Conservation (phyloP, 1,284 basidiomycete genomes). For the Peniophora sp. region DNA sequence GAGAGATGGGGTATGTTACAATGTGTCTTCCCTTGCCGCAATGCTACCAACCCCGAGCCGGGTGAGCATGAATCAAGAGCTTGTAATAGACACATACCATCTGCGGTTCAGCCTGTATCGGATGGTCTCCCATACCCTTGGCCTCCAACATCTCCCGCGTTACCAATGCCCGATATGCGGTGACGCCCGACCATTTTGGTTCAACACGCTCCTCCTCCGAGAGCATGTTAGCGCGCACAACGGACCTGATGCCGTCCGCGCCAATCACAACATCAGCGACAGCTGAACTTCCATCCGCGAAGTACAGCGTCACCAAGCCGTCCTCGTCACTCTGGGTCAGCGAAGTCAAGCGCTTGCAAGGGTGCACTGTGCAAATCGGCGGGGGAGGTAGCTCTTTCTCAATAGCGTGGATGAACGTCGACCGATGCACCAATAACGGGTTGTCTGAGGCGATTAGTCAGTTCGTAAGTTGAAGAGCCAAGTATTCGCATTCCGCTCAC, state of each 20-base stretch:
- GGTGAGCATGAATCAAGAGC: too few species aligned
- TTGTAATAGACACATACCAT: too few species aligned
- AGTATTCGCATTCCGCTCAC: slow-evolving; percentile 2
- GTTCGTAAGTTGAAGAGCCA: background rate
- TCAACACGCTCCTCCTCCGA: background rate
- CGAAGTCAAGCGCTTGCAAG: slow-evolving; percentile 19
- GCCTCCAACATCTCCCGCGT: background rate
- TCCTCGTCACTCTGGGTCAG: slow-evolving; percentile 23
- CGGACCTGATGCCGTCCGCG: slow-evolving; percentile 46
- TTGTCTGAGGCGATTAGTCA: background rate
- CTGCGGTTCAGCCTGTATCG: too few species aligned
- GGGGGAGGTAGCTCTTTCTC: slow-evolving; percentile 13
- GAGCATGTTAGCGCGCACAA: slow-evolving; percentile 20
- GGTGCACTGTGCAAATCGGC: slow-evolving; percentile 22
- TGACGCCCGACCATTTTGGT: background rate
- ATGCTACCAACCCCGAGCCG: too few species aligned
- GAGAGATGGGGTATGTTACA: slow-evolving; percentile 39
- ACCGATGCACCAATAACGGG: slow-evolving; percentile 4
- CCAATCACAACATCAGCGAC: slow-evolving; percentile 46
- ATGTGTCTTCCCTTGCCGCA: slow-evolving; percentile 22
- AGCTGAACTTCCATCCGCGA: slow-evolving; percentile 36
- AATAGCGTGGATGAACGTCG: slow-evolving; percentile 1
- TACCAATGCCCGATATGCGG: background rate
- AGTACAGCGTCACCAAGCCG: slow-evolving; percentile 27
- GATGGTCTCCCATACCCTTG: too few species aligned